phyloP scores from a whole-genome alignment of 176 grass and related monocot genomes.

The Bolboschoenus planiculmis region DNA sequence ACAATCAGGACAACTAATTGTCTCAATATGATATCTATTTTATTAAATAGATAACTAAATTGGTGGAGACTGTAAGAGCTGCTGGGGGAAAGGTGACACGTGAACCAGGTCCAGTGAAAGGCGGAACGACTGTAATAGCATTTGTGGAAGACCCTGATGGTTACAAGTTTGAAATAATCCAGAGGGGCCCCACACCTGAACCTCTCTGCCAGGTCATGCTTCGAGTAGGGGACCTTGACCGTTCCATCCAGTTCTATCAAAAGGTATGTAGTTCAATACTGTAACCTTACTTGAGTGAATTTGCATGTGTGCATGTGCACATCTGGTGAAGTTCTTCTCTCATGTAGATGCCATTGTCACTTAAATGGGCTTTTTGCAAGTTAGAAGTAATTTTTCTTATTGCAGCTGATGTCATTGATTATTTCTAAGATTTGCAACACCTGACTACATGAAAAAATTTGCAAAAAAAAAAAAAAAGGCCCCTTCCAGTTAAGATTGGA shows the following conservation, averaged over 20 bases:
- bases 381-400: neutral
- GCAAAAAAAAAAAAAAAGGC: neutral
- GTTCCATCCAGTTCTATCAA: slow-evolving; percentile 85
- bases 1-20: neutral
- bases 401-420: neutral
- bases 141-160: slow-evolving; percentile 90
- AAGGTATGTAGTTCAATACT: slow-evolving; percentile 41
- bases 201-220: slow-evolving; percentile 99
- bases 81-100: slow-evolving; percentile 66
- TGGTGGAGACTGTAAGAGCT: slow-evolving; percentile 61
- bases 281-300: neutral
- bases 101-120: slow-evolving; percentile 95
- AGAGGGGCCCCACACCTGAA: slow-evolving; percentile 72
- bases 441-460: neutral
- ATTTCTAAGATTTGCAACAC: neutral
- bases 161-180: slow-evolving; percentile 89
- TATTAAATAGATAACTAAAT: slow-evolving; percentile 54
- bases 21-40: neutral
- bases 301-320: neutral
- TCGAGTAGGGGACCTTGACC: slow-evolving; percentile 87
- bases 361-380: neutral
- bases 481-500: neutral
- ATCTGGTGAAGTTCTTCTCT: neutral
- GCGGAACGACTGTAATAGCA: slow-evolving; percentile 85
- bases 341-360: neutral